Conservation (phyloP, 75 land plant species). For the Cunninghamia lanceolata region DNA sequence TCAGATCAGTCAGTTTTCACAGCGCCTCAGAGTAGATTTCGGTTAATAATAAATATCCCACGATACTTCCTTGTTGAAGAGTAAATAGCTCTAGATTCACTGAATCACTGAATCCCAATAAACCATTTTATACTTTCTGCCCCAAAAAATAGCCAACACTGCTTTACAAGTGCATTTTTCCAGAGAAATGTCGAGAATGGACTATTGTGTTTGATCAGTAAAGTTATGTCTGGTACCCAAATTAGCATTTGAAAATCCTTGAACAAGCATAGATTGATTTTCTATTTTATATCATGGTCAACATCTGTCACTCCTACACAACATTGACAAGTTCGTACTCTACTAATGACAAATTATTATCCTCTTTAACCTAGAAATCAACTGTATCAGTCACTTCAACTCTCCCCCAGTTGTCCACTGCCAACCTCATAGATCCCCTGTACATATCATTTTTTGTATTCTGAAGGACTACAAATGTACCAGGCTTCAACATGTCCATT, state of each 20-base stretch:
- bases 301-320: slow-evolving; percentile 20
- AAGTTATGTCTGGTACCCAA: slow-evolving; percentile 1
- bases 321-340: slow-evolving; percentile 47
- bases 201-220: background rate
- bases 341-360: slow-evolving; percentile 41
- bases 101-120: slow-evolving; percentile 1
- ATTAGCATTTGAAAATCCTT: slow-evolving; percentile 2
- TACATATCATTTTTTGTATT: slow-evolving; percentile 91
- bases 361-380: slow-evolving; percentile 37
- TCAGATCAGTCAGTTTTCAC: slow-evolving; percentile 27
- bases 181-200: background rate
- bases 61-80: slow-evolving; percentile 4
- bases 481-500: slow-evolving; percentile 79
- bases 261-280: background rate
- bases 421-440: slow-evolving; percentile 86
- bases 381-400: slow-evolving; percentile 62
- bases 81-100: background rate
- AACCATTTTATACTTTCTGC: background rate
- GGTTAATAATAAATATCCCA: background rate
- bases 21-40: background rate
- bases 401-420: slow-evolving; percentile 77
- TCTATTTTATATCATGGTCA: background rate
- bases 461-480: slow-evolving; percentile 50
- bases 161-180: slow-evolving; percentile 1
- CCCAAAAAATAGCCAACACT: background rate